Evolutionary conservation across 805 yeast species (phyloP), one percentile per base, ranked within the genome.

Genomic region (Candida sonorensis): DNA sequence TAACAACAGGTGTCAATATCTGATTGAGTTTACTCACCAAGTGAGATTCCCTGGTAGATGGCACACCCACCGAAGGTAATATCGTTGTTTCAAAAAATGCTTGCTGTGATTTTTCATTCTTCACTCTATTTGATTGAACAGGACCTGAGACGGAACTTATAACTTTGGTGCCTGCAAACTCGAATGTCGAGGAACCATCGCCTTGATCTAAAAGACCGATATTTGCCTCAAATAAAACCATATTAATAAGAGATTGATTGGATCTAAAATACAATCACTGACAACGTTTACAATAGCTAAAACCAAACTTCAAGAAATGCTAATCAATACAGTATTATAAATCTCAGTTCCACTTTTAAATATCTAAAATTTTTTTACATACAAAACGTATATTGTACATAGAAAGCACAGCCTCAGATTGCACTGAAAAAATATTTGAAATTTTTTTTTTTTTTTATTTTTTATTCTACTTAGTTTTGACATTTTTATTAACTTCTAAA

Each of bases 121-220:
- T 72, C 10, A 75, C 58, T 52, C 79, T 81, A 9, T 85, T 78
- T 2, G 46, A 44, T 48, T 90, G 97, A 19, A 90, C 70, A 0
- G 98, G 98, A 0, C 98, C 98, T 1, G 88, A 72, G 1, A 90
- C 88, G 0, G 95, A 77, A 26, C 80, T 75, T 2, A 88, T 58
- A 3, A 82, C 77, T 35, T 71, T 71, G 1, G 81, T 73, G 12
- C 55, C 54, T 2, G 70, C 74, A n/a, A 60, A 52, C 11, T 59
- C 51, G 35, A 77, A 63, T 16, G 69, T 69, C 1, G 90, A 77
- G 1, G 94, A 83, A 1, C 97, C 97, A 53, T 86, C 95, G 2
- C 80, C 90, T 40, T 75, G 70, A 34, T 62, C 59, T 29, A 85
- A 57, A 4, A 46, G 21, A 17, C 48, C 54, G 7, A 27, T 39